Base-by-base conservation (phyloP, 306 rosid genomes). In the Dryas octopetala region DNA sequence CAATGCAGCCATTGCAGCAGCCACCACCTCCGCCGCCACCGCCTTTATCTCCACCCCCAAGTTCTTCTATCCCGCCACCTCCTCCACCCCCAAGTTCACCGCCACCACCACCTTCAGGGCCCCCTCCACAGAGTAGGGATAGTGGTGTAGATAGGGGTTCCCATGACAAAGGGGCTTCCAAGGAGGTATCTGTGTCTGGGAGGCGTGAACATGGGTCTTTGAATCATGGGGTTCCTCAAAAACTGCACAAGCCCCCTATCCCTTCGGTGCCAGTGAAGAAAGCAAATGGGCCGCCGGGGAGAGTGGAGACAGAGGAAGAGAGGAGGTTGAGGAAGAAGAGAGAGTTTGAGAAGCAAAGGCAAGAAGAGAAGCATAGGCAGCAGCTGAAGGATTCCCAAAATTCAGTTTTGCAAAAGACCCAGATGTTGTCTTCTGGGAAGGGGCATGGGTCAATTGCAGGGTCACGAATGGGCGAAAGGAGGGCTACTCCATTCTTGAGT, bases 301-400 rank as follows among this genome's bases (percentile, higher is more conserved):
- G 86, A 45, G 82, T 73, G 61, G 99, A 95, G 88, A 89, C 98
- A 0, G 99, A 92, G 46, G 99, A 95, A 41, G 97, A 95, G 63
- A 89, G 78, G 82, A 84, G 96, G 84, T 11, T 83, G 75, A 89
- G 98, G 75, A 95, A 89, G 77, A 92, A 86, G 88, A 92, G 85
- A 66, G 99, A 95, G 75, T 85, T 82, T 76, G 99, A 95, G 84
- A 95, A 92, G 85, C 96, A 83, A 50, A 85, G 87, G 76, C 97
- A 95, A 41, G 97, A 91, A 64, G 98, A 91, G 71, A 95, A 90
- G 79, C 97, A 92, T 71, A 88, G 88, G 86, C 97, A 92, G 66
- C 91, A 91, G 76, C 67, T 90, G 80, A 95, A 89, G 86, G 98
- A 95, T 74, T 87, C 98, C 23, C 98, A 91, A 77, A 84, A 89